Percentiles rank a stretch among this genome's conserved stretches.
phyloP scores from a whole-genome alignment of 2,329 filamentous ascomycete genomes.

The Macrophomina pseudophaseolina region DNA sequence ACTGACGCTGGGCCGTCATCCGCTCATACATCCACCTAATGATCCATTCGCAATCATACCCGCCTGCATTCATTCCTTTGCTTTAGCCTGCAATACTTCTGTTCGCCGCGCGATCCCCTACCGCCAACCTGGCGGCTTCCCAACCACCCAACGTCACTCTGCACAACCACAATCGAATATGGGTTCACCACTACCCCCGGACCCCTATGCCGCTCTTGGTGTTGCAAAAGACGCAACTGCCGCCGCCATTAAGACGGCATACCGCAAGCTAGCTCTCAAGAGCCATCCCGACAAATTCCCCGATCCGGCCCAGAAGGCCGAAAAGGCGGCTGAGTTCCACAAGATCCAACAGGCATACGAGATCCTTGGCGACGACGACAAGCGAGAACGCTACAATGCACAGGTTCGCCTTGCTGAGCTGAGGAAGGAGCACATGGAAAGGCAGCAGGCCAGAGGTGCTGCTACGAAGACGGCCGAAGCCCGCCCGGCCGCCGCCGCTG shows the following conservation, averaged over 20 bases:
- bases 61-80: slow-evolving; percentile 12
- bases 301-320: slow-evolving; percentile 73
- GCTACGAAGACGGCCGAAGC: slow-evolving; percentile 38
- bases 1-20: slow-evolving; percentile 19
- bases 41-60: neutral
- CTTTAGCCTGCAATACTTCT: slow-evolving; percentile 25
- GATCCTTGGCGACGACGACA: slow-evolving; percentile 77
- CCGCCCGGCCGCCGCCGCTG: slow-evolving; percentile 35
- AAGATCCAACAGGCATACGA: slow-evolving; percentile 93
- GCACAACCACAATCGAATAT: slow-evolving; percentile 50
- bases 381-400: slow-evolving; percentile 78
- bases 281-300: slow-evolving; percentile 93
- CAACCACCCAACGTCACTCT: slow-evolving; percentile 5
- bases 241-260: slow-evolving; percentile 74
- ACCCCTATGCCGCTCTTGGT: slow-evolving; percentile 81
- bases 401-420: slow-evolving; percentile 70
- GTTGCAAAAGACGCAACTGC: slow-evolving; percentile 73
- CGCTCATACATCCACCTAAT: neutral
- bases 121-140: slow-evolving; percentile 28
- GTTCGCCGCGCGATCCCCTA: slow-evolving; percentile 24
- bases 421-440: slow-evolving; percentile 60
- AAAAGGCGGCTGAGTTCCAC: slow-evolving; percentile 88
- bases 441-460: slow-evolving; percentile 39
- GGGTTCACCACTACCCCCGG: slow-evolving; percentile 58
- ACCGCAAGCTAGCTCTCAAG: slow-evolving; percentile 85